These are phyloP conservation scores for Petunia axillaris DNA, from an alignment of 257 asterid genomes.

Conservation along the genomic window DNA sequence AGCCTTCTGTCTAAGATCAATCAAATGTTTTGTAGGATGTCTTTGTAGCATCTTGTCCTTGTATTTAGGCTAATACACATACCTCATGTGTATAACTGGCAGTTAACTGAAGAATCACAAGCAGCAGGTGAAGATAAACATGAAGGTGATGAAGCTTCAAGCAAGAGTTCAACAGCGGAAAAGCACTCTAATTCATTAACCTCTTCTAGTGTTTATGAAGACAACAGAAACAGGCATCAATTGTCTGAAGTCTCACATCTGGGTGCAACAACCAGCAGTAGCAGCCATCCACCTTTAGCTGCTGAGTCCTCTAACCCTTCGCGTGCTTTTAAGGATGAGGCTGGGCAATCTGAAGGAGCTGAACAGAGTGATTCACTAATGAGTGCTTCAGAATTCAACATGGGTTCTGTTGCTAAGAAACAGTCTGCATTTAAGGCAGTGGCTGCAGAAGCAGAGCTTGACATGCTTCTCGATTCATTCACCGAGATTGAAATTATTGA, in stretches of 20 bases:
- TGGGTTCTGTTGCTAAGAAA: constrained; percentile 36
- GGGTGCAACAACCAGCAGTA: constrained; percentile 20
- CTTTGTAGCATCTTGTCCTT: neutral
- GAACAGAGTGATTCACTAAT: constrained; percentile 22
- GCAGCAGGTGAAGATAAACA: constrained; percentile 33
- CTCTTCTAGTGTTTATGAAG: constrained; percentile 29
- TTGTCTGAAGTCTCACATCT: constrained; percentile 18
- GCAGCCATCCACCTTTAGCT: constrained; percentile 29
- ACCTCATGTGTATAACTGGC: constrained; percentile 24
- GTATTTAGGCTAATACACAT: neutral
- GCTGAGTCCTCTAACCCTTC: constrained; percentile 30
- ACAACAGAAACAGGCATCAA: constrained; percentile 26
- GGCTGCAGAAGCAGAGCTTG: constrained; percentile 79
- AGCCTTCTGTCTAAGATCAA: neutral
- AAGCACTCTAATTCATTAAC: constrained; percentile 33
- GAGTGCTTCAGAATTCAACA: constrained; percentile 26
- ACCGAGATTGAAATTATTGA: constrained; percentile 42
- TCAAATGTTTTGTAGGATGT: neutral
- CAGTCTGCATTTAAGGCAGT: constrained; percentile 49
- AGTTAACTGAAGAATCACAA: constrained; percentile 48
- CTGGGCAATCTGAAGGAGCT: constrained; percentile 21
- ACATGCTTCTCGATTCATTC: constrained; percentile 78
- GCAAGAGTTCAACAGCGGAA: constrained; percentile 32
- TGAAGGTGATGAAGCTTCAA: constrained; percentile 30
- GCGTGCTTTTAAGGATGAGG: constrained; percentile 32